A percentile compares a stretch with the other conserved stretches of the same genome.
Evolutionary conservation across 139 green algal species (phyloP).

Genomic region (Pseudopediastrum boryanum): DNA sequence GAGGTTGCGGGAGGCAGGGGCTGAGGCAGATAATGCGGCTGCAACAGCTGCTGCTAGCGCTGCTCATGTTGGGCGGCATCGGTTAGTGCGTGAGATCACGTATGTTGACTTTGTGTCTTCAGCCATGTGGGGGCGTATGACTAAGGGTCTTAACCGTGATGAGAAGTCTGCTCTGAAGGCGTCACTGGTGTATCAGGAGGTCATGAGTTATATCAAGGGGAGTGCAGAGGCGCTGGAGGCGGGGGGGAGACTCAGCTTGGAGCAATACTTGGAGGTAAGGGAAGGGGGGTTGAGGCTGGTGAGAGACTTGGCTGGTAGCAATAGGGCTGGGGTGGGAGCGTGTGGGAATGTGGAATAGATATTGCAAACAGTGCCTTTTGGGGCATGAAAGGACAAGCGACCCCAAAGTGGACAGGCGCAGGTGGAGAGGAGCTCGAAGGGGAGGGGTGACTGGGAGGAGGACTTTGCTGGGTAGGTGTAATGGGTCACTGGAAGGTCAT

Average conservation of each 20-base stretch:
- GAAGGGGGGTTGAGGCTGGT: background rate
- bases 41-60: no score
- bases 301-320: background rate
- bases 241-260: conserved; percentile 51
- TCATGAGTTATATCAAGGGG: conserved; percentile 80
- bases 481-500: no score
- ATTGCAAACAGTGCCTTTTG: no score
- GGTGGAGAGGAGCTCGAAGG: no score
- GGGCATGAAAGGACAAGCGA: no score
- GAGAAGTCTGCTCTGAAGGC: conserved; percentile 43
- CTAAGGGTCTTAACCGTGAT: conserved; percentile 17
- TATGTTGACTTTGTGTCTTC: conserved; percentile 26
- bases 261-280: conserved; percentile 66
- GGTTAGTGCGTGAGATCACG: background rate
- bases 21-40: no score
- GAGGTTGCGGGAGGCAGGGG: no score
- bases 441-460: no score
- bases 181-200: conserved; percentile 56
- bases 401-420: no score
- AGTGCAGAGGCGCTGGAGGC: conserved; percentile 58
- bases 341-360: no score
- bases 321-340: no score
- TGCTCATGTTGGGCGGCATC: background rate
- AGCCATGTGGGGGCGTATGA: conserved; percentile 13
- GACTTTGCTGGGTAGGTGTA: no score